Evolutionary conservation across 2,329 filamentous ascomycete species (phyloP).

Genomic region (Alternaria brassicae): DNA sequence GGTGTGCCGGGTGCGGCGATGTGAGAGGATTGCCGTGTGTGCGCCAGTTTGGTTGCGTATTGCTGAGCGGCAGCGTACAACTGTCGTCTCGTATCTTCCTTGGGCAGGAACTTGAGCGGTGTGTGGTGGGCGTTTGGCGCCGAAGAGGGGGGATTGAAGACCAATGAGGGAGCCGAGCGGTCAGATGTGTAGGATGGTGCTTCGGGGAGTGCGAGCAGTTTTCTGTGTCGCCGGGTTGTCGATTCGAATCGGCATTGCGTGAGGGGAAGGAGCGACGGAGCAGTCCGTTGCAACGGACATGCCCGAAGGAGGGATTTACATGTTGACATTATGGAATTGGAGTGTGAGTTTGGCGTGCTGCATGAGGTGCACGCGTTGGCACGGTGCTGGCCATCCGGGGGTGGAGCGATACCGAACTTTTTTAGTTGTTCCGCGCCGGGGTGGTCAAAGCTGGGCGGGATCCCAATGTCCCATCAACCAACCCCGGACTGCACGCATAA

Average conservation of each 20-base stretch:
- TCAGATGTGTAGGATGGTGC: constrained; percentile 53
- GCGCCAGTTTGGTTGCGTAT: constrained; percentile 30
- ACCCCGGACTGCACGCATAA: background rate
- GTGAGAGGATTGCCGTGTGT: constrained; percentile 30
- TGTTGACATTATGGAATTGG: constrained; percentile 43
- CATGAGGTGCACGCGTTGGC: constrained; percentile 10
- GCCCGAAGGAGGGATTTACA: constrained; percentile 40
- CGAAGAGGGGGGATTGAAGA: constrained; percentile 71
- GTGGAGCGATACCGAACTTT: constrained; percentile 29
- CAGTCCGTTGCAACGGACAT: constrained; percentile 22
- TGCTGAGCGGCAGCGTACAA: constrained; percentile 52
- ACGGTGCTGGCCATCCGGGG: constrained; percentile 17
- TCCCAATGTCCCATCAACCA: background rate
- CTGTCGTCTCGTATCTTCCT: constrained; percentile 61
- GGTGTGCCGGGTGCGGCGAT: constrained; percentile 43
- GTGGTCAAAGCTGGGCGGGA: constrained; percentile 17
- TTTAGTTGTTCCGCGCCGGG: constrained; percentile 37
- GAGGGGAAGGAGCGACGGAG: constrained; percentile 32
- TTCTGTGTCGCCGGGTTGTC: constrained; percentile 55
- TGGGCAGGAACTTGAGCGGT: constrained; percentile 69
- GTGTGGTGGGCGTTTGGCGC: constrained; percentile 70
- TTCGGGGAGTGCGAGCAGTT: constrained; percentile 55
- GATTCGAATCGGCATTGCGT: constrained; percentile 53
- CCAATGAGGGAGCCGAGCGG: constrained; percentile 37
- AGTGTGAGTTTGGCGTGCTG: constrained; percentile 19